Evolutionary conservation across 306 rosid genomes (phyloP).

Genomic region (Senna siamea): DNA sequence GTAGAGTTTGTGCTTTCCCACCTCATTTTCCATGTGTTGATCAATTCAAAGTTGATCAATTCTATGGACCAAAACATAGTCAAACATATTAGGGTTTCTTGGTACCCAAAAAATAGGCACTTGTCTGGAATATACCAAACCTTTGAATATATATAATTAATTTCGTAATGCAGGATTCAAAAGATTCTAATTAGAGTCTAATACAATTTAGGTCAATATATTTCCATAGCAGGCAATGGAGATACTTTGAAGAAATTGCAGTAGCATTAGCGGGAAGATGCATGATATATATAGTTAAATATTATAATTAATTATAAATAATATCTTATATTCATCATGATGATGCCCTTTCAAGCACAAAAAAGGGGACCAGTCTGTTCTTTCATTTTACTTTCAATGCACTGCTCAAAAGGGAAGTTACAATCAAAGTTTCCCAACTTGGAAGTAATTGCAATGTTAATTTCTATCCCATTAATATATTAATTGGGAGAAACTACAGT

Average conservation of each 20-base stretch:
- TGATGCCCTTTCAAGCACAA: constrained; percentile 5
- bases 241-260: constrained; percentile 8
- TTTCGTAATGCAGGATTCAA: neutral
- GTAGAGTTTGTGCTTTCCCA: neutral
- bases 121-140: constrained; percentile 35
- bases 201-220: neutral
- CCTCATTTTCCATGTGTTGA: constrained; percentile 21
- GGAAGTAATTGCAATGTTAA: constrained; percentile 2
- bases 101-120: neutral
- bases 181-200: neutral
- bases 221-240: neutral
- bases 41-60: constrained; percentile 41
- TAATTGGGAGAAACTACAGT: neutral
- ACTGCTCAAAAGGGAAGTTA: neutral
- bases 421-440: constrained; percentile 28
- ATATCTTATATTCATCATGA: no score
- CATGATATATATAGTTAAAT: neutral
- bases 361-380: neutral
- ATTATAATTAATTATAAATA: no score
- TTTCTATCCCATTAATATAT: constrained; percentile 14
- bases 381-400: neutral
- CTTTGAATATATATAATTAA: constrained; percentile 21
- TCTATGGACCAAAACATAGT: constrained; percentile 39
- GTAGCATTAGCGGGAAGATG: neutral
- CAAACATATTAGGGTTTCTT: constrained; percentile 16